Percentiles rank a stretch among this genome's conserved stretches.
Conservation (phyloP, 108 stramenopile genomes). For the Skeletonema tropicum region DNA sequence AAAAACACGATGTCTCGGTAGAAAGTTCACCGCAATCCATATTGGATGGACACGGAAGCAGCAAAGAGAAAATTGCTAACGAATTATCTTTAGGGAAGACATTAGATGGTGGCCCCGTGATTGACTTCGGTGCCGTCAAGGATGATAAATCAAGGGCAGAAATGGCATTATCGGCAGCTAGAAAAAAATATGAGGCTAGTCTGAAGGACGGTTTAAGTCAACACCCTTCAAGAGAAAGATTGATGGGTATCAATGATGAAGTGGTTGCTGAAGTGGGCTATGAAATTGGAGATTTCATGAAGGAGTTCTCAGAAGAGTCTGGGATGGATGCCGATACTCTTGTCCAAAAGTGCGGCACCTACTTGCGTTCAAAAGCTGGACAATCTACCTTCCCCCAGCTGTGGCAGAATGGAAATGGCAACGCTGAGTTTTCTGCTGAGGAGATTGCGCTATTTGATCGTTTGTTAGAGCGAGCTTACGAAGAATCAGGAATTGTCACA, state of each 20-base stretch:
- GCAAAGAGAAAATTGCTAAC: conserved; percentile 57
- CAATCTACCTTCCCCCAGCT: conserved; percentile 53
- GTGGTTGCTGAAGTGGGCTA: conserved; percentile 87
- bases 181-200: conserved; percentile 51
- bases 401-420: conserved; percentile 9
- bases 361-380: conserved; percentile 66
- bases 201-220: not conserved
- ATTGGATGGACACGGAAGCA: conserved; percentile 9
- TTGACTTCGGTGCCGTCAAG: conserved; percentile 83
- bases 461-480: conserved; percentile 78
- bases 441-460: conserved; percentile 49
- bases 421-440: conserved; percentile 27
- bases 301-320: conserved; percentile 47
- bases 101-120: conserved; percentile 79
- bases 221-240: conserved; percentile 16
- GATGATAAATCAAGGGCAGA: conserved; percentile 76
- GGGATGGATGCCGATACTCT: conserved; percentile 39
- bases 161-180: conserved; percentile 63
- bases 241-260: conserved; percentile 90
- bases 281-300: conserved; percentile 66
- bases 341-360: conserved; percentile 74
- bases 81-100: conserved; percentile 68
- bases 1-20: not conserved
- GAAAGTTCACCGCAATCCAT: not conserved
- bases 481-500: conserved; percentile 96